Evolutionary conservation across 1,284 basidiomycete species (phyloP), one percentile per base, ranked within the genome.

Genomic region (Cutaneotrichosporon cutaneum): DNA sequence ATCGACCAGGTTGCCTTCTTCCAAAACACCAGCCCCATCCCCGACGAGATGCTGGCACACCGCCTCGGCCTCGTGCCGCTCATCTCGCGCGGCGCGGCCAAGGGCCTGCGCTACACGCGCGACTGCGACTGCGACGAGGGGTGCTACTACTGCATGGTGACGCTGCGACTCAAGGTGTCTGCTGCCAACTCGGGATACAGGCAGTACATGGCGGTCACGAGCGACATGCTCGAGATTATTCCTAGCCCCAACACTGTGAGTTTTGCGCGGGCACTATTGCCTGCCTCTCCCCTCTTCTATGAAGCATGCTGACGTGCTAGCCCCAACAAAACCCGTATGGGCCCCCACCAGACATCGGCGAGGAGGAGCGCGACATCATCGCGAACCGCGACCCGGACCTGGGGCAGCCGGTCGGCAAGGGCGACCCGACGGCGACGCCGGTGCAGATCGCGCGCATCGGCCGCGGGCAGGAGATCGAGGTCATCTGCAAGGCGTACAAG

Each of bases 1-100:
- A 98, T 99, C 71, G 96, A 99, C 82, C 88, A 95, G 81, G 95
- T 99, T 3, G 91, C 95, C 77, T 90, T 99, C 68, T 85, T 89
- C 66, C 86, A 86, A 61, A 99, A 99, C 77, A 95, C 93, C 9
- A 89, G 90, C 0, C 94, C 98, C 4, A 81, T 99, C 35, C 91
- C 95, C 1, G 96, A 99, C 80, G 96, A 99, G 81, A 96, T 96
- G 82, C 88, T 99, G 64, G 92, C 94, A 0, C 96, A 99, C 79
- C 86, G 96, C 50, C 83, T 99, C 26, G 96, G 96, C 24, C 89
- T 98, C 86, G 85, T 99, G 24, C 96, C 96, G 8, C 82, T 99
- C 22, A 83, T 90, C 53, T 95, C 92, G 76, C 82, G 85, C 50
- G 88, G 88, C 66, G 94, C 90, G 67, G 90, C 90, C 60, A 88